Evolutionary conservation across 805 yeast species (phyloP).

Genomic region (Candida xyloterini): DNA sequence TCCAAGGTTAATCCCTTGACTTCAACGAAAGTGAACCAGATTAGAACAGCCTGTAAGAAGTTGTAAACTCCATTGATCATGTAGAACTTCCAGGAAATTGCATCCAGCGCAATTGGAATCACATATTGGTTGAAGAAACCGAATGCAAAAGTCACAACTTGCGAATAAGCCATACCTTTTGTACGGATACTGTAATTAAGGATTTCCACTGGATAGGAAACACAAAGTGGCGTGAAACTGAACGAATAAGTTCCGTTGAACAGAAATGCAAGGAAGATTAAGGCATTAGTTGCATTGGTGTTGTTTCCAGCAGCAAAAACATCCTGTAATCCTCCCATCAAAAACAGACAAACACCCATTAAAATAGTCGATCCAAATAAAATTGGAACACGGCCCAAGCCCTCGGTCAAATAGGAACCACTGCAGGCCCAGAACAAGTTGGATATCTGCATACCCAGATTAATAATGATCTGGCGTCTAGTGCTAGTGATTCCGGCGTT

Average conservation of each 20-base stretch:
- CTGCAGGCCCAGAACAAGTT: slow-evolving; percentile 25
- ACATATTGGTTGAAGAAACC: slow-evolving; percentile 28
- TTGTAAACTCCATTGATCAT: slow-evolving; percentile 26
- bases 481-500: slow-evolving; percentile 27
- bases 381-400: slow-evolving; percentile 25
- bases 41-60: slow-evolving; percentile 21
- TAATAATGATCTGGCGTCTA: slow-evolving; percentile 28
- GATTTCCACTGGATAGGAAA: slow-evolving; percentile 28
- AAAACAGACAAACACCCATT: slow-evolving; percentile 28
- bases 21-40: slow-evolving; percentile 27
- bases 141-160: slow-evolving; percentile 24
- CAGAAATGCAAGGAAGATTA: slow-evolving; percentile 25
- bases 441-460: slow-evolving; percentile 22
- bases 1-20: slow-evolving; percentile 29
- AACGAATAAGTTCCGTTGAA: slow-evolving; percentile 26
- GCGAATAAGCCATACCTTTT: slow-evolving; percentile 28
- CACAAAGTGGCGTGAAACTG: slow-evolving; percentile 28
- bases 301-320: slow-evolving; percentile 22
- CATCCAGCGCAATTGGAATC: slow-evolving; percentile 31
- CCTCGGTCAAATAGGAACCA: slow-evolving; percentile 26
- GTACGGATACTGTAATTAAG: slow-evolving; percentile 25
- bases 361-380: slow-evolving; percentile 22
- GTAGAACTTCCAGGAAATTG: slow-evolving; percentile 25
- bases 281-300: slow-evolving; percentile 23
- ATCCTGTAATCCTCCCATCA: slow-evolving; percentile 26